Evolutionary conservation across 2,329 filamentous ascomycete species (phyloP).

Genomic region (Cladophialophora exuberans): DNA sequence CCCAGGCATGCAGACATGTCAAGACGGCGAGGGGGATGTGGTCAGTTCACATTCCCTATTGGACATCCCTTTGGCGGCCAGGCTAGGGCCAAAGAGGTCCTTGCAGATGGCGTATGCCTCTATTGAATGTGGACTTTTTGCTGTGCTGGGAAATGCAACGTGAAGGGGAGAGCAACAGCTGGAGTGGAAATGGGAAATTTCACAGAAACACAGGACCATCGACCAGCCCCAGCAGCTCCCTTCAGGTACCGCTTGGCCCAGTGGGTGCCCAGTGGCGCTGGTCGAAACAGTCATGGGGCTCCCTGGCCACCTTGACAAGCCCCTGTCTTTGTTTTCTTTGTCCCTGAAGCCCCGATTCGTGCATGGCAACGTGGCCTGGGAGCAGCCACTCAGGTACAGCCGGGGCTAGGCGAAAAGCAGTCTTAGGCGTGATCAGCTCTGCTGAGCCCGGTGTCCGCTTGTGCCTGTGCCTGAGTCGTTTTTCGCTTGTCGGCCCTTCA

Average conservation of each 20-base stretch:
- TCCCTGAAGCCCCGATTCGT: constrained; percentile 18
- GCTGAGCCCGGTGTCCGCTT: constrained; percentile 13
- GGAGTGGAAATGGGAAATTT: constrained; percentile 26
- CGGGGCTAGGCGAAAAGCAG: constrained; percentile 10
- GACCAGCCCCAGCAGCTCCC: constrained; percentile 3
- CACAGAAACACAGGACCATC: constrained; percentile 22
- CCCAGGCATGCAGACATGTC: neutral
- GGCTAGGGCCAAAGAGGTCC: too few relatives aligned
- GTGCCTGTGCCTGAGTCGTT: constrained; percentile 3
- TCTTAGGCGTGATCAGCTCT: constrained; percentile 25
- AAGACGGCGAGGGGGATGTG: constrained; percentile 5
- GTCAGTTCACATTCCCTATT: constrained; percentile 5
- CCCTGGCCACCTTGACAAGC: neutral
- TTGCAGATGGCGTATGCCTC: too few relatives aligned
- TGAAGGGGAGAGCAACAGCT: neutral
- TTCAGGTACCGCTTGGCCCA: constrained; percentile 2
- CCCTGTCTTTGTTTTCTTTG: neutral
- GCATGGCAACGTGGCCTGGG: constrained; percentile 10
- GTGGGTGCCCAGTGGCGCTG: neutral
- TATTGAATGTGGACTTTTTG: constrained; percentile 10
- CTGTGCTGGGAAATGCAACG: constrained; percentile 9
- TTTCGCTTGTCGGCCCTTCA: constrained; percentile 1
- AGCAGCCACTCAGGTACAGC: constrained; percentile 28
- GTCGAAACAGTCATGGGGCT: neutral
- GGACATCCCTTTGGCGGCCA: constrained; percentile 5